These are phyloP conservation scores for Coemansia sp. DNA, from an alignment of 192 early-diverging fungal genomes.

Conservation along the genomic window DNA sequence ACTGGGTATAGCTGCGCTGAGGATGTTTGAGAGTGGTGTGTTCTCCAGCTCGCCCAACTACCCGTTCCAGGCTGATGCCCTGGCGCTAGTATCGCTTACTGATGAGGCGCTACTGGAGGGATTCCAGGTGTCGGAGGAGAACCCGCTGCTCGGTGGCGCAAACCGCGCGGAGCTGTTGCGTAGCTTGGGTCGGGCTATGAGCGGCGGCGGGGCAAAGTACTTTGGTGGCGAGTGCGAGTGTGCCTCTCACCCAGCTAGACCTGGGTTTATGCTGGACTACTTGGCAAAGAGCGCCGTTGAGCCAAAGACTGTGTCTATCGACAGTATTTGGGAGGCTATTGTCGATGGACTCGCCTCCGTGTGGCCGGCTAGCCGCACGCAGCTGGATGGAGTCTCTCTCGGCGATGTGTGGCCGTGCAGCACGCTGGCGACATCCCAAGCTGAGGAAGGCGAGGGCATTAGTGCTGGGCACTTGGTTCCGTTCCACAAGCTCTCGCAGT, in stretches of 20 bases:
- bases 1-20: conserved; percentile 76
- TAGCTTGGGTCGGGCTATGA: conserved; percentile 60
- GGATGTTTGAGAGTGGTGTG: conserved; percentile 78
- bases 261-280: conserved; percentile 82
- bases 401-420: conserved; percentile 91
- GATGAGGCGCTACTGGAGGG: conserved; percentile 46
- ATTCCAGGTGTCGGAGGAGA: conserved; percentile 76
- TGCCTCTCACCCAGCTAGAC: conserved; percentile 56
- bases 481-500: conserved; percentile 95
- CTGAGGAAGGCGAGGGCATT: conserved; percentile 8
- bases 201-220: conserved; percentile 50
- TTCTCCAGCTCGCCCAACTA: conserved; percentile 64
- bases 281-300: conserved; percentile 57
- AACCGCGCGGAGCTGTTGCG: conserved; percentile 72
- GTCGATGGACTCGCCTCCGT: conserved; percentile 75
- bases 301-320: conserved; percentile 58
- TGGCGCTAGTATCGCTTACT: conserved; percentile 24
- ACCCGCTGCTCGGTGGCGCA: conserved; percentile 77
- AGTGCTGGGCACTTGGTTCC: conserved; percentile 58
- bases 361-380: conserved; percentile 83
- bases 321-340: conserved; percentile 76
- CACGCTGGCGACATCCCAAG: conserved; percentile 41
- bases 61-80: conserved; percentile 68
- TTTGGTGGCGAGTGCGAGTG: conserved; percentile 53
- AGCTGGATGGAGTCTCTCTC: conserved; percentile 69